These are phyloP conservation scores for Eutrema heterophyllum DNA, from an alignment of 345 rosid species.

Conservation along the genomic window DNA sequence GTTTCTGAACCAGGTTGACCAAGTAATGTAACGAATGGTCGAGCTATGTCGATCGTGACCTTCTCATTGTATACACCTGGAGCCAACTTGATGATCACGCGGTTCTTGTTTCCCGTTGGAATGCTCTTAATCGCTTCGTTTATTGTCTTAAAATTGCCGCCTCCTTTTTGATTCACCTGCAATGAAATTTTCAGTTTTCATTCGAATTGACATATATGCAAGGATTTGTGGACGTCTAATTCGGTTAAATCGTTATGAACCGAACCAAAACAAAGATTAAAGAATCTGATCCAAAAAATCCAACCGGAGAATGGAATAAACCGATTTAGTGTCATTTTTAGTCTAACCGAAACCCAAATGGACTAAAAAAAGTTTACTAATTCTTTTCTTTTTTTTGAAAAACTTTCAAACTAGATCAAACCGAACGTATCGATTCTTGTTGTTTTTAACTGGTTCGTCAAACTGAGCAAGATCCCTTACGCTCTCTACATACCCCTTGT, in stretches of 20 bases:
- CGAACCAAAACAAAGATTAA: background rate
- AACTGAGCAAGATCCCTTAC: too few species aligned
- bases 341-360: too few species aligned
- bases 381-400: background rate
- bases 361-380: too few species aligned
- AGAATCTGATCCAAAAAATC: background rate
- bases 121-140: constrained; percentile 48
- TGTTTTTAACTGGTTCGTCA: too few species aligned
- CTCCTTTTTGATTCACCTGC: constrained; percentile 26
- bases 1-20: constrained; percentile 43
- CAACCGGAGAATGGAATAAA: background rate
- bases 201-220: background rate
- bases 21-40: constrained; percentile 47
- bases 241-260: background rate
- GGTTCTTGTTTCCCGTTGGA: constrained; percentile 42
- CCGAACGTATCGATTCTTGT: too few species aligned
- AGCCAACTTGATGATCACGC: constrained; percentile 52
- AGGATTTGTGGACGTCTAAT: background rate
- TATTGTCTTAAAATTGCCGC: constrained; percentile 42
- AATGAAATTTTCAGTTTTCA: background rate
- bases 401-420: background rate
- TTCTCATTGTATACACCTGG: constrained; percentile 55
- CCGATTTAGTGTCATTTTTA: background rate
- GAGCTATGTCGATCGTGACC: constrained; percentile 35
- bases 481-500: too few species aligned